phyloP scores from a whole-genome alignment of 495 filamentous ascomycete genomes.

The Gamarada debralockiae region DNA sequence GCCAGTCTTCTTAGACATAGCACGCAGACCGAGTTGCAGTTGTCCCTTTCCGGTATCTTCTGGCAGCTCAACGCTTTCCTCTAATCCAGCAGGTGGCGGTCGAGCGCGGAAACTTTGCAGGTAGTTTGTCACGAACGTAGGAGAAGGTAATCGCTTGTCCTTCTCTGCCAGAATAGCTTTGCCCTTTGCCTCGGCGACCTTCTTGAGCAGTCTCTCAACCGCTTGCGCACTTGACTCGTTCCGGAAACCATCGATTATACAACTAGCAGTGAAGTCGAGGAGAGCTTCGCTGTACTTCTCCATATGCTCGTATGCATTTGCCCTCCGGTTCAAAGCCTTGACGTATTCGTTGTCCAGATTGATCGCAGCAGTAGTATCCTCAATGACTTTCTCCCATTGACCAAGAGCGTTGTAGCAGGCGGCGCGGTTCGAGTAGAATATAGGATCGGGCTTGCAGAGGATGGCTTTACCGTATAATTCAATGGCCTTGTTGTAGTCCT shows the following conservation, averaged over 20 bases:
- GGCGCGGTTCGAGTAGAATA: slow-evolving; percentile 98
- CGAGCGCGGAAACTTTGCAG: slow-evolving; percentile 92
- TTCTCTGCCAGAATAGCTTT: slow-evolving; percentile 77
- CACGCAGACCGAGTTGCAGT: slow-evolving; percentile 73
- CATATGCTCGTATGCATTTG: slow-evolving; percentile 92
- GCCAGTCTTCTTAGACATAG: slow-evolving; percentile 78
- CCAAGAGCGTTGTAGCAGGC: slow-evolving; percentile 93
- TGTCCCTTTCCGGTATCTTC: slow-evolving; percentile 82
- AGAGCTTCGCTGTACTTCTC: slow-evolving; percentile 90
- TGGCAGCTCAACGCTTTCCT: slow-evolving; percentile 67
- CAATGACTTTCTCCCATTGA: slow-evolving; percentile 93
- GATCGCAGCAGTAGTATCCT: slow-evolving; percentile 93
- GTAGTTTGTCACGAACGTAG: slow-evolving; percentile 97
- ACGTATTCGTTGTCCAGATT: slow-evolving; percentile 91
- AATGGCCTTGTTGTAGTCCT: slow-evolving; percentile 89
- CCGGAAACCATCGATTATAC: slow-evolving; percentile 95
- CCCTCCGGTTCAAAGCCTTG: slow-evolving; percentile 93
- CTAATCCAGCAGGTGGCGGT: slow-evolving; percentile 75
- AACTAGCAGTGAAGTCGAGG: slow-evolving; percentile 96
- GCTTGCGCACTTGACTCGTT: slow-evolving; percentile 83
- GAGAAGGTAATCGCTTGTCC: slow-evolving; percentile 76
- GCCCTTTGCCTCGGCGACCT: slow-evolving; percentile 91
- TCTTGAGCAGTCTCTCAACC: slow-evolving; percentile 92
- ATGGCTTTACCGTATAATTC: slow-evolving; percentile 93
- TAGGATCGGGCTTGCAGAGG: slow-evolving; percentile 92